Conservation (phyloP, 1,284 basidiomycete genomes). For the Leccinum pallidistipes region DNA sequence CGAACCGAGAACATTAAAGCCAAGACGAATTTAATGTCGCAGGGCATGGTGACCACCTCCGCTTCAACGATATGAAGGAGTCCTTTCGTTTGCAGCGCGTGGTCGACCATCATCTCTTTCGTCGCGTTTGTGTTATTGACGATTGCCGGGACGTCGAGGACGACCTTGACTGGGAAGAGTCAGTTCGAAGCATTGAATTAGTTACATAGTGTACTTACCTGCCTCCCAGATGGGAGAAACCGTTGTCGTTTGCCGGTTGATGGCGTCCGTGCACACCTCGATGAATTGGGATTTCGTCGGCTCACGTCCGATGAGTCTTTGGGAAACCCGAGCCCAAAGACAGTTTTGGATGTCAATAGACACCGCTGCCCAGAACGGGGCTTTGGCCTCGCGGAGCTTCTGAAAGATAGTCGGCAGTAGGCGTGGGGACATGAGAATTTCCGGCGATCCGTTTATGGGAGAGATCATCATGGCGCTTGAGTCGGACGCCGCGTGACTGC, state of each 20-base stretch:
- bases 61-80: not conserved
- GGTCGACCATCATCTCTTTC: not conserved
- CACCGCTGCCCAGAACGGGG: not conserved
- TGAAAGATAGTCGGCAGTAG: not conserved
- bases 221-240: not conserved
- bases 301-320: not conserved
- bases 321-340: not conserved
- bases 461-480: too few species aligned
- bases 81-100: not conserved
- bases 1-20: not conserved
- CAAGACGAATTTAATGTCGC: not conserved
- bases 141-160: not conserved
- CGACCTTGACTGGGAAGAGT: not conserved
- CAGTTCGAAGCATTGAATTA: not conserved
- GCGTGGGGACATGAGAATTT: too few species aligned
- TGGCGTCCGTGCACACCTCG: not conserved
- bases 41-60: not conserved
- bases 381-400: not conserved
- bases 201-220: not conserved
- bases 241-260: not conserved
- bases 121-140: not conserved
- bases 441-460: too few species aligned
- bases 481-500: too few species aligned
- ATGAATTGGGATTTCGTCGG: not conserved
- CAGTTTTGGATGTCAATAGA: not conserved